These are phyloP conservation scores for Trichoderma sp. DNA, from an alignment of 2,329 filamentous ascomycete genomes.

Conservation along the genomic window DNA sequence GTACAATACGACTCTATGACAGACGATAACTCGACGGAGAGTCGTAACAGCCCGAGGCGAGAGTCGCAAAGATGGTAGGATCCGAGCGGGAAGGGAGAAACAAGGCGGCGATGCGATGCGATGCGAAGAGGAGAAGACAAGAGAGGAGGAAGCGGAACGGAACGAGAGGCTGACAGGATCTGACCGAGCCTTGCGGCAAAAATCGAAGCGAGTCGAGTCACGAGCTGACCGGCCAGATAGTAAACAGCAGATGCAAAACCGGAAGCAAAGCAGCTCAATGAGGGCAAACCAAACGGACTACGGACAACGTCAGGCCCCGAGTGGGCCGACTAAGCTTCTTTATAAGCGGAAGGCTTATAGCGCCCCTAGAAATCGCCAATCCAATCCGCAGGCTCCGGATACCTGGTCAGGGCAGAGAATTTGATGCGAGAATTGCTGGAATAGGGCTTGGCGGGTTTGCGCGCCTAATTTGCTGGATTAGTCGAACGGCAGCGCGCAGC, in stretches of 20 bases:
- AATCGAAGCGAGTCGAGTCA: conserved; percentile 1
- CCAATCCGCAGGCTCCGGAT: conserved; percentile 1
- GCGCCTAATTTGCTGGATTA: neutral
- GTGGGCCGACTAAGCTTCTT: conserved; percentile 18
- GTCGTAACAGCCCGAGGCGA: conserved; percentile 17
- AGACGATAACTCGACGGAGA: neutral
- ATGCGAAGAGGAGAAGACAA: neutral
- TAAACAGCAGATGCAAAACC: neutral
- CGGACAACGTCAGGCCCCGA: conserved; percentile 16
- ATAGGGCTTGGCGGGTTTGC: neutral
- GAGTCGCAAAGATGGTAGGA: neutral
- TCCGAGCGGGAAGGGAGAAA: neutral
- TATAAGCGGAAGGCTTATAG: conserved; percentile 1
- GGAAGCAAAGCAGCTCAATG: neutral
- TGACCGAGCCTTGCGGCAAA: neutral
- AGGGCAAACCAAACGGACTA: conserved; percentile 2
- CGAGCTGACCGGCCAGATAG: neutral
- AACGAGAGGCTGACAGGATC: neutral
- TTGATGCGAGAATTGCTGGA: neutral
- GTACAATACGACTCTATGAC: conserved; percentile 17
- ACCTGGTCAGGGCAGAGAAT: neutral
- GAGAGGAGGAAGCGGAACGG: neutral
- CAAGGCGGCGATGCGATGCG: neutral
- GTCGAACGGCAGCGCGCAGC: neutral
- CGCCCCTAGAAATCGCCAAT: conserved; percentile 3